phyloP scores from a whole-genome alignment of 176 grass and related monocot species.

The Oryza meyeriana region DNA sequence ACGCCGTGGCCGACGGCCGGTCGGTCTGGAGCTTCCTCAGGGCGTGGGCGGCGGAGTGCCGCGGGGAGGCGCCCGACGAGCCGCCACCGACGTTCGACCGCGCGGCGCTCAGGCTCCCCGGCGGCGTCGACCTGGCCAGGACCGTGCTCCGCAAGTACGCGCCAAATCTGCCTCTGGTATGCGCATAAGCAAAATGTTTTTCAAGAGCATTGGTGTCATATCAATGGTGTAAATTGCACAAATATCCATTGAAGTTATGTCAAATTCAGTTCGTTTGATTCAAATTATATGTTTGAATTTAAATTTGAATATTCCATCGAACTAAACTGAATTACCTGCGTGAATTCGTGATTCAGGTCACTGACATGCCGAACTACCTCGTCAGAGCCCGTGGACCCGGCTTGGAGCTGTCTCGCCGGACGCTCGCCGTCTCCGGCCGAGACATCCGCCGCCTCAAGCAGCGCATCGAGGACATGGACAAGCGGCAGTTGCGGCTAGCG shows the following conservation, averaged over 20 bases:
- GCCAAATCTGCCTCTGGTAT: conserved; percentile 12
- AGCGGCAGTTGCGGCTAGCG: not conserved
- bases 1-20: conserved; percentile 23
- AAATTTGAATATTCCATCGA: too few relatives aligned
- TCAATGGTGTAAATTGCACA: too few relatives aligned
- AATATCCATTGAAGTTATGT: too few relatives aligned
- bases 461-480: not conserved
- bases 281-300: too few relatives aligned
- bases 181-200: too few relatives aligned
- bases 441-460: conserved; percentile 40
- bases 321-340: too few relatives aligned
- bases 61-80: not conserved
- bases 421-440: not conserved
- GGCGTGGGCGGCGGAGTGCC: conserved; percentile 4
- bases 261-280: too few relatives aligned
- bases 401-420: conserved; percentile 10
- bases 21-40: not conserved
- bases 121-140: not conserved
- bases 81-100: not conserved
- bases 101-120: not conserved
- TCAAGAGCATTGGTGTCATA: too few relatives aligned
- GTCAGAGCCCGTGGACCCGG: not conserved
- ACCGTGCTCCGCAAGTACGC: not conserved
- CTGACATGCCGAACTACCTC: too few relatives aligned
- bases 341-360: too few relatives aligned